These are phyloP conservation scores for Claviceps capensis DNA, from an alignment of 2,329 filamentous ascomycete species.

Conservation along the genomic window DNA sequence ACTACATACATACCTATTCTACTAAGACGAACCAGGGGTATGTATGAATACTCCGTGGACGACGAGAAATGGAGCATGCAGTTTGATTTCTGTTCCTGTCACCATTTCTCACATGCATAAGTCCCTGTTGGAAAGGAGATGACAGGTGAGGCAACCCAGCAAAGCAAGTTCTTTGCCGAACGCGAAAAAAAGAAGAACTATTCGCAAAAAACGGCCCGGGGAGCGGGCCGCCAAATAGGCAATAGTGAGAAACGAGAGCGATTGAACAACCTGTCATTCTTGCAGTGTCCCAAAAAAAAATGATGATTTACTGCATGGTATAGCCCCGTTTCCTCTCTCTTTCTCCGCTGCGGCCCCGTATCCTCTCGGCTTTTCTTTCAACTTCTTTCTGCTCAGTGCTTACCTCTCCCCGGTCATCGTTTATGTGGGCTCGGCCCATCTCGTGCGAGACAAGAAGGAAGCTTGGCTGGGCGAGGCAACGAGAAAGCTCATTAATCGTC, in stretches of 20 bases:
- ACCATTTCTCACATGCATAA: not conserved
- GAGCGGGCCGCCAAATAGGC: no score
- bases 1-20: no score
- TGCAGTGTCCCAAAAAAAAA: not conserved
- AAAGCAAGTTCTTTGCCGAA: not conserved
- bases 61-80: not conserved
- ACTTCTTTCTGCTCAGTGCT: not conserved
- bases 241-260: not conserved
- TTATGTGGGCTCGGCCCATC: not conserved
- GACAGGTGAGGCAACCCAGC: not conserved
- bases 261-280: not conserved
- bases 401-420: not conserved
- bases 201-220: not conserved
- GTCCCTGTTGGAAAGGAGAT: not conserved
- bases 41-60: not conserved
- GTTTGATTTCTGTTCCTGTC: not conserved
- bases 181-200: not conserved
- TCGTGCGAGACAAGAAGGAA: not conserved
- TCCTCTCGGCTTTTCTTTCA: not conserved
- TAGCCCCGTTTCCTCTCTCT: not conserved
- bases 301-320: not conserved
- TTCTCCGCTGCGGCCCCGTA: not conserved
- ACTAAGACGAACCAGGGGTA: not conserved
- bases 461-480: not conserved
- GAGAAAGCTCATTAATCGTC: not conserved